Evolutionary conservation across 352 stramenopile species (phyloP).

Genomic region (Phytophthora uliginosa): DNA sequence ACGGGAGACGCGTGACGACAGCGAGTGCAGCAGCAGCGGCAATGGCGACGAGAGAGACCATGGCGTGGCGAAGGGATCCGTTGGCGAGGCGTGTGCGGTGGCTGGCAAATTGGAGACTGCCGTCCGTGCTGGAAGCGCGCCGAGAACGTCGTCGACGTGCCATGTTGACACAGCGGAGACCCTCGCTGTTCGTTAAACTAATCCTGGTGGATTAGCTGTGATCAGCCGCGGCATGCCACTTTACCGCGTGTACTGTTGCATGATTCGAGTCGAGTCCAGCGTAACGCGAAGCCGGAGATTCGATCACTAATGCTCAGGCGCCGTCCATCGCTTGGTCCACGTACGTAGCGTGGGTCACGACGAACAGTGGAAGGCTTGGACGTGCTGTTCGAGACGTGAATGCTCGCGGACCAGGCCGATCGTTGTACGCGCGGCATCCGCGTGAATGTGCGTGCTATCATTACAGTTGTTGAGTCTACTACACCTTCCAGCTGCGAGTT

Average conservation of each 20-base stretch:
- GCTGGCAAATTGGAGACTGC: constrained; percentile 42
- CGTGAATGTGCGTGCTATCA: constrained; percentile 26
- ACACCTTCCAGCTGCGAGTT: background rate
- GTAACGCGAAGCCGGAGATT: constrained; percentile 21
- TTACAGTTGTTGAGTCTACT: constrained; percentile 21
- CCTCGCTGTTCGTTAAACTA: background rate
- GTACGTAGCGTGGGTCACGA: constrained; percentile 21
- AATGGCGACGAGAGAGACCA: constrained; percentile 47
- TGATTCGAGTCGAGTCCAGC: constrained; percentile 8
- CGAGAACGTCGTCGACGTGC: constrained; percentile 12
- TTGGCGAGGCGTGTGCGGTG: constrained; percentile 13
- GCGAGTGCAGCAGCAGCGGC: constrained; percentile 22
- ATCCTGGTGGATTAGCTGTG: constrained; percentile 6
- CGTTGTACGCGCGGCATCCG: constrained; percentile 5
- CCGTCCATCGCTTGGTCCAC: constrained; percentile 11
- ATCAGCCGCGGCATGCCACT: constrained; percentile 22
- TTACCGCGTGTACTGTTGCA: constrained; percentile 31
- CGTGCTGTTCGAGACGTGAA: background rate
- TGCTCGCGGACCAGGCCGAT: constrained; percentile 15
- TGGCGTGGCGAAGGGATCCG: constrained; percentile 24
- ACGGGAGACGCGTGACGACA: constrained; percentile 19
- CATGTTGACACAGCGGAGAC: constrained; percentile 12
- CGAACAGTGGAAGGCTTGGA: constrained; percentile 31
- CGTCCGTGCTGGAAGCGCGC: constrained; percentile 3
- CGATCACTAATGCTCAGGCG: constrained; percentile 27